phyloP scores from a whole-genome alignment of 306 rosid genomes.

The Chamaecrista fasciculata region DNA sequence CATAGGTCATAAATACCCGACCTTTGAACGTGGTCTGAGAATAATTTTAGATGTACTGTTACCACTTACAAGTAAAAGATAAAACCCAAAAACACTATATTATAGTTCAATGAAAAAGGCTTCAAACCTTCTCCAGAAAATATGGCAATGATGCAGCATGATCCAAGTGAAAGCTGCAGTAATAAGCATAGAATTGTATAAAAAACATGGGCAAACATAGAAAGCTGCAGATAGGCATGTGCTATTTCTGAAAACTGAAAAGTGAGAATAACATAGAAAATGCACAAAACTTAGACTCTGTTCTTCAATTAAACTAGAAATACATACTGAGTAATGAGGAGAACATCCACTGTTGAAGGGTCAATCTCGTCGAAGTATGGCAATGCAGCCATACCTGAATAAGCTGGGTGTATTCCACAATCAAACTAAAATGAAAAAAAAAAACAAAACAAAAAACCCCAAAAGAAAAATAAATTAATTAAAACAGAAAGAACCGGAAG shows the following conservation, averaged over 20 bases:
- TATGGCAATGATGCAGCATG: conserved; percentile 96
- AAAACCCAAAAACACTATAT: neutral
- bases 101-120: neutral
- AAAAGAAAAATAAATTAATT: neutral
- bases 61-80: neutral
- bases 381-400: conserved; percentile 94
- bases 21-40: conserved; percentile 73
- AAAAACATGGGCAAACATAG: neutral
- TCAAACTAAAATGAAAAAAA: conserved; percentile 53
- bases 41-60: conserved; percentile 20
- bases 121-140: conserved; percentile 70
- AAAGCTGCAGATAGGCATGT: no score
- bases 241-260: neutral
- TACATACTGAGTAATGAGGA: conserved; percentile 82
- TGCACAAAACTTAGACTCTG: neutral
- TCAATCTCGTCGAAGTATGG: conserved; percentile 97
- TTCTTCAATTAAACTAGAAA: neutral
- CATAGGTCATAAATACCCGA: conserved; percentile 91
- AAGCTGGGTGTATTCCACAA: conserved; percentile 93
- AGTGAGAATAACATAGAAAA: neutral
- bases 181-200: neutral
- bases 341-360: conserved; percentile 83
- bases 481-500: neutral
- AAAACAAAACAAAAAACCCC: no score
- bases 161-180: conserved; percentile 81